Percentiles rank a stretch among this genome's conserved stretches.
Evolutionary conservation across 805 yeast species (phyloP).

Genomic region (Hanseniaspora guilliermondii): DNA sequence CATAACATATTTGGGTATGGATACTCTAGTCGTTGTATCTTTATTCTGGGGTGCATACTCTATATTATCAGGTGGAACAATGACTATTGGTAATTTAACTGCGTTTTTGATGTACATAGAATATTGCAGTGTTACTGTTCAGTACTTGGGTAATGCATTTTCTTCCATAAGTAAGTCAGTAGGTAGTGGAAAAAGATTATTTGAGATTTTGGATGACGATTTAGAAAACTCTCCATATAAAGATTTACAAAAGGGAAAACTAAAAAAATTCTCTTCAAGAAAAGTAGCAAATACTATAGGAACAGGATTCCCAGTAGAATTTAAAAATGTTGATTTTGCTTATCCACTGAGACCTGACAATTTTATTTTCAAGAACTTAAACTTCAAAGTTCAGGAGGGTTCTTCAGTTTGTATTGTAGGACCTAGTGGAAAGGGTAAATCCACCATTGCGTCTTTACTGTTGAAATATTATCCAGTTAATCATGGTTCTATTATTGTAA

Average conservation of each 20-base stretch:
- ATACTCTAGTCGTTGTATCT: conserved; percentile 60
- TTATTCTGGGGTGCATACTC: conserved; percentile 71
- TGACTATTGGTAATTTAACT: conserved; percentile 82
- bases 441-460: conserved; percentile 57
- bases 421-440: conserved; percentile 83
- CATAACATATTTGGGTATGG: conserved; percentile 74
- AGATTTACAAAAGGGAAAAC: conserved; percentile 2
- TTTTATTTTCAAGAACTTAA: conserved; percentile 37
- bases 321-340: conserved; percentile 55
- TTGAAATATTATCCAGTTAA: conserved; percentile 42
- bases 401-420: conserved; percentile 69
- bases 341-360: conserved; percentile 83
- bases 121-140: conserved; percentile 83
- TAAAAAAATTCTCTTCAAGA: conserved; percentile 2
- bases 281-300: conserved; percentile 21
- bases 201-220: conserved; percentile 59
- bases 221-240: conserved; percentile 2
- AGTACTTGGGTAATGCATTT: conserved; percentile 85
- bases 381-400: conserved; percentile 39
- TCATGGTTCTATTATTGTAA: conserved; percentile 38
- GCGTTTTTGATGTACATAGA: conserved; percentile 91
- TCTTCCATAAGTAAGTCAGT: conserved; percentile 95
- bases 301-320: conserved; percentile 33
- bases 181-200: conserved; percentile 87
- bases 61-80: conserved; percentile 54